These are phyloP conservation scores for Juglanconis juglandina DNA, from an alignment of 2,329 filamentous ascomycete species.

Conservation along the genomic window DNA sequence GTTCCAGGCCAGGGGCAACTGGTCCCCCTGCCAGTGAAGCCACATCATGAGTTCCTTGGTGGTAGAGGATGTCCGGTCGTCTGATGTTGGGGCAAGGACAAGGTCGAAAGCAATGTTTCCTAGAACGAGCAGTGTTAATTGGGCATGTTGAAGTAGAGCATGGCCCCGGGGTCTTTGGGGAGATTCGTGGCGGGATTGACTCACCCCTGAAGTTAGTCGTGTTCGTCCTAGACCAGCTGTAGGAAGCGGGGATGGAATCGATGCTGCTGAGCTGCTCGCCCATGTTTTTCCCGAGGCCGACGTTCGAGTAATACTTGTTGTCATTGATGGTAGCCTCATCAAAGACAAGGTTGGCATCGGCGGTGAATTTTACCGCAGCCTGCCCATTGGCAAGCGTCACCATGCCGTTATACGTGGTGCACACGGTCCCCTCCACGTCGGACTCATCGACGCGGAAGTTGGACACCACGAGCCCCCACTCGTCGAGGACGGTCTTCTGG, in stretches of 20 bases:
- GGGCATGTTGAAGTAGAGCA: neutral
- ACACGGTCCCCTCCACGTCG: slow-evolving; percentile 5
- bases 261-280: slow-evolving; percentile 6
- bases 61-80: slow-evolving; percentile 8
- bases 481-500: slow-evolving; percentile 1
- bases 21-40: slow-evolving; percentile 12
- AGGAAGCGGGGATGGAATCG: slow-evolving; percentile 3
- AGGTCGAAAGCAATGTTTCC: slow-evolving; percentile 8
- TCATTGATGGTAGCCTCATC: slow-evolving; percentile 10
- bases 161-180: too few relatives aligned
- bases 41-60: slow-evolving; percentile 13
- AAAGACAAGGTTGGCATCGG: slow-evolving; percentile 8
- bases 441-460: slow-evolving; percentile 10
- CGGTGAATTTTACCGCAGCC: slow-evolving; percentile 5
- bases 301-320: slow-evolving; percentile 13
- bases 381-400: slow-evolving; percentile 7
- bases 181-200: neutral
- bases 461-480: slow-evolving; percentile 11
- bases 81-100: neutral
- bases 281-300: slow-evolving; percentile 4
- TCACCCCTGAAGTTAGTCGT: slow-evolving; percentile 5
- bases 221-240: slow-evolving; percentile 11
- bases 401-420: slow-evolving; percentile 11
- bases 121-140: neutral
- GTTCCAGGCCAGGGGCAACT: slow-evolving; percentile 10